phyloP scores from a whole-genome alignment of 768 basidiomycete genomes.

The Vararia minispora region DNA sequence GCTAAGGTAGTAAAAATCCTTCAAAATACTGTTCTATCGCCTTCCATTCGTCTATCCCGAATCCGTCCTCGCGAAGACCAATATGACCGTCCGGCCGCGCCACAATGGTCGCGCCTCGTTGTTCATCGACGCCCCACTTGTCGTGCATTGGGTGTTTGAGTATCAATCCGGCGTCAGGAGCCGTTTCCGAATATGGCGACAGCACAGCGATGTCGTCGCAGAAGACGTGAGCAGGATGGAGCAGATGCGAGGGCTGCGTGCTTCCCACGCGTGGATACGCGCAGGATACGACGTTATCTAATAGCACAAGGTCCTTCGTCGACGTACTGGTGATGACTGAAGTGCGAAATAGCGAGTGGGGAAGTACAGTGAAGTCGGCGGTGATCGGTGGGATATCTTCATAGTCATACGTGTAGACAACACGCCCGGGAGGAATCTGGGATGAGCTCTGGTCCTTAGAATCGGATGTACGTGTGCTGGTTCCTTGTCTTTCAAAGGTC shows the following conservation, averaged over 20 bases:
- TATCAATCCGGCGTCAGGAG: conserved; percentile 5
- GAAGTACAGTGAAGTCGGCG: not conserved
- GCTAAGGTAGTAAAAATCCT: conserved; percentile 3
- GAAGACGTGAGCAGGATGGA: conserved; percentile 6
- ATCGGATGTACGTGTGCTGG: too few species aligned
- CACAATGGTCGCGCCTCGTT: conserved; percentile 4
- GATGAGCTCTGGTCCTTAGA: not conserved
- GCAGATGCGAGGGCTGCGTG: not conserved
- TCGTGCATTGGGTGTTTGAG: conserved; percentile 4
- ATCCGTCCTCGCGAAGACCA: conserved; percentile 1
- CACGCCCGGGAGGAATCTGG: not conserved
- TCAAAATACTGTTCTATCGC: conserved; percentile 4
- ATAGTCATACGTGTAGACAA: conserved; percentile 4
- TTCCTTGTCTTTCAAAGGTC: too few species aligned
- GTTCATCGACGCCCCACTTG: conserved; percentile 5
- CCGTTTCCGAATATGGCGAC: conserved; percentile 3
- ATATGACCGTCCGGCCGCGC: conserved; percentile 7
- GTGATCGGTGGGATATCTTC: conserved; percentile 8
- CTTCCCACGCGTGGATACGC: not conserved
- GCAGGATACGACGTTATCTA: conserved; percentile 1
- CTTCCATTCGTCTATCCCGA: conserved; percentile 1
- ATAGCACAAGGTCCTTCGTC: not conserved
- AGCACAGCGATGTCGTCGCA: conserved; percentile 6
- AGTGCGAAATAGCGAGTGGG: conserved; percentile 4
- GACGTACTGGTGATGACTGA: conserved; percentile 4